phyloP scores from a whole-genome alignment of 345 rosid genomes.

The Eucalyptus curtisii region DNA sequence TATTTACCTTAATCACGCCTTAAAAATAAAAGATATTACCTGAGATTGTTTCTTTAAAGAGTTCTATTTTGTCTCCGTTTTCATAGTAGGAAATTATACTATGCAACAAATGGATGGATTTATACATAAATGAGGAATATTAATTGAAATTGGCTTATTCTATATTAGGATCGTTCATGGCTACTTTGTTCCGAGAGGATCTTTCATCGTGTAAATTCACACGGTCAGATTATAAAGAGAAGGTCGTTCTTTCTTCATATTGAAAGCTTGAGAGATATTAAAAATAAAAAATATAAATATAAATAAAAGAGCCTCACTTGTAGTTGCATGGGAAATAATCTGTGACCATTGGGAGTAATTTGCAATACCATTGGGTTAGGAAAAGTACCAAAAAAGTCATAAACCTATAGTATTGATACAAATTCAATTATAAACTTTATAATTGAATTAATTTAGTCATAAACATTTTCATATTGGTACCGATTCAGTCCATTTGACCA shows the following conservation, averaged over 20 bases:
- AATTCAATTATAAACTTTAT: too few species aligned
- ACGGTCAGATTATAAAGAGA: neutral
- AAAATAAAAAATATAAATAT: rapidly evolving
- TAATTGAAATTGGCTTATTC: neutral
- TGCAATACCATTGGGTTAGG: neutral
- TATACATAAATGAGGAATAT: neutral
- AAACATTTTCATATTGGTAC: too few species aligned
- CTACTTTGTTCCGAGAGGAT: neutral
- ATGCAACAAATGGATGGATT: neutral
- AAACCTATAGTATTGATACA: too few species aligned
- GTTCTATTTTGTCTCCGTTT: neutral
- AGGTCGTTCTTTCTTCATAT: neutral
- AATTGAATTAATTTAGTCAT: too few species aligned
- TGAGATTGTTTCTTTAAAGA: neutral
- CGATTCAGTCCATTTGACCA: rapidly evolving
- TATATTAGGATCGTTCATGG: neutral
- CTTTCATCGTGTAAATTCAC: neutral
- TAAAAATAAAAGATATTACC: neutral
- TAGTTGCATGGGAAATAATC: neutral
- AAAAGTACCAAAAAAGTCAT: too few species aligned
- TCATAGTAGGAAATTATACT: neutral
- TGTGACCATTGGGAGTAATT: neutral
- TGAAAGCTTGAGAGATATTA: neutral
- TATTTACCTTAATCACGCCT: neutral
- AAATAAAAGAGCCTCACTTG: neutral